phyloP scores from a whole-genome alignment of 306 rosid species.

The Trifolium subterraneum region DNA sequence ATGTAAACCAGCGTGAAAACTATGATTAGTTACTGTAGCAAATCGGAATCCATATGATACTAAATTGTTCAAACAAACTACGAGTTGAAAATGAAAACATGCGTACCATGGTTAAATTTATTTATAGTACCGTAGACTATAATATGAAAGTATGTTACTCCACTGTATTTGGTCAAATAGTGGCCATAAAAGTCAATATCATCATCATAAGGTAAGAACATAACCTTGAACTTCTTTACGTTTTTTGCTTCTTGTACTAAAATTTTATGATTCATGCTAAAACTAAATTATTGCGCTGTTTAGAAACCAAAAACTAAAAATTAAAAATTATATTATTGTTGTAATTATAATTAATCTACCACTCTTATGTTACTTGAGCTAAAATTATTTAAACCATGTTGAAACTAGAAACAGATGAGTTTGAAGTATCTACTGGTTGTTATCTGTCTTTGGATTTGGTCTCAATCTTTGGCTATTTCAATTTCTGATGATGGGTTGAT shows the following conservation, averaged over 20 bases:
- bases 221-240: background rate
- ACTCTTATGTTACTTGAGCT: constrained; percentile 2
- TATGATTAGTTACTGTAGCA: too few species aligned
- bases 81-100: too few species aligned
- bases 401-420: constrained; percentile 40
- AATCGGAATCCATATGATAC: too few species aligned
- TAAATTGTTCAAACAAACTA: too few species aligned
- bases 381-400: constrained; percentile 23
- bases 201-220: background rate
- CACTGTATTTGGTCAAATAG: background rate
- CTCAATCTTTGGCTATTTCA: constrained; percentile 50
- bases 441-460: constrained; percentile 42
- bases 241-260: background rate
- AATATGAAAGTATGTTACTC: background rate
- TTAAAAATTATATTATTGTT: constrained; percentile 1
- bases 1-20: too few species aligned
- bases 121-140: too few species aligned
- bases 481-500: constrained; percentile 44
- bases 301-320: background rate
- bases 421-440: constrained; percentile 33
- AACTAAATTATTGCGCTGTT: background rate
- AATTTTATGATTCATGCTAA: background rate
- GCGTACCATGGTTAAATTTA: too few species aligned
- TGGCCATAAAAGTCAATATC: too few species aligned
- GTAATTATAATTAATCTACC: background rate